Percentiles rank a stretch among this genome's conserved stretches.
Evolutionary conservation across 116 monocot genomes (phyloP).

Genomic region (Cymodocea nodosa): DNA sequence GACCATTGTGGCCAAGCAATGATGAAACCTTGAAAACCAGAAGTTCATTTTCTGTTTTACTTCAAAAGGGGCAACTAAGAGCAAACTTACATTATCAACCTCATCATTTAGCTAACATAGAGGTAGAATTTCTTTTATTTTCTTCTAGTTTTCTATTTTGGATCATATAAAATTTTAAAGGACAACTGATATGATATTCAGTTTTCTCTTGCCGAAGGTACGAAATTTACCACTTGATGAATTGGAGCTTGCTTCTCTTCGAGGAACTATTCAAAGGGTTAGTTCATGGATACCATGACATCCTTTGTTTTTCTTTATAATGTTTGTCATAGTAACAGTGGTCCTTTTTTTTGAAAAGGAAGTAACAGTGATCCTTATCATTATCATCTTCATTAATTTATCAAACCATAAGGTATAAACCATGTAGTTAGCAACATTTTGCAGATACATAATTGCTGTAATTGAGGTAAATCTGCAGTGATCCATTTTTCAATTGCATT

Average conservation of each 20-base stretch:
- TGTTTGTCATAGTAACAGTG: not conserved
- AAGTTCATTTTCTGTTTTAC: conserved; percentile 46
- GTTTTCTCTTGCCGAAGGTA: conserved; percentile 27
- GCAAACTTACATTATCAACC: conserved; percentile 80
- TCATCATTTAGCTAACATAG: conserved; percentile 63
- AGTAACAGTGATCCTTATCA: too few relatives aligned
- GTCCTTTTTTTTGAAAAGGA: too few relatives aligned
- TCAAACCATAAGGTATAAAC: too few relatives aligned
- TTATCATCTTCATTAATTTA: too few relatives aligned
- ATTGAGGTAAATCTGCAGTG: too few relatives aligned
- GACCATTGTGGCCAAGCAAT: conserved; percentile 38
- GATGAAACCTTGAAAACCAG: conserved; percentile 28
- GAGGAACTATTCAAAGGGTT: conserved; percentile 87
- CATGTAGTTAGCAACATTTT: too few relatives aligned
- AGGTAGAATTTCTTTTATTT: conserved; percentile 31
- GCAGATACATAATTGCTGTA: too few relatives aligned
- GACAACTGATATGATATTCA: not conserved
- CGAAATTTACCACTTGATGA: conserved; percentile 90
- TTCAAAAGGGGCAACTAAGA: conserved; percentile 91
- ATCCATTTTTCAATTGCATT: too few relatives aligned
- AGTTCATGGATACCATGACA: conserved; percentile 3
- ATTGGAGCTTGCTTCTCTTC: conserved; percentile 86
- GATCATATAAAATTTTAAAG: not conserved
- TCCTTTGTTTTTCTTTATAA: not conserved
- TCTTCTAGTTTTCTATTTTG: not conserved